These are phyloP conservation scores for Tuber indicum DNA, from an alignment of 495 filamentous ascomycete genomes.

Conservation along the genomic window DNA sequence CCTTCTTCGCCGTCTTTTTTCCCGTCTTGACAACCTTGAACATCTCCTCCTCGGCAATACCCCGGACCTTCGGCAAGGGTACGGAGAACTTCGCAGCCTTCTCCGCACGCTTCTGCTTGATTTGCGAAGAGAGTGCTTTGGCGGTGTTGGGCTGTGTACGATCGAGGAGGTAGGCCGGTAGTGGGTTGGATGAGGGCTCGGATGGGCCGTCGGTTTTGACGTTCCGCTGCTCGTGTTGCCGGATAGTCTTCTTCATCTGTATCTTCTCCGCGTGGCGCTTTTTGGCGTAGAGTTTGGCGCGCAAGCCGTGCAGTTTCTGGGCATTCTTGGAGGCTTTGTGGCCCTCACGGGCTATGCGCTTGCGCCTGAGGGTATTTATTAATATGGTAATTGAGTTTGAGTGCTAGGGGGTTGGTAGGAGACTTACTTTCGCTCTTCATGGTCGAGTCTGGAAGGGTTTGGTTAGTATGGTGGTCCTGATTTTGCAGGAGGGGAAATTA, in stretches of 20 bases:
- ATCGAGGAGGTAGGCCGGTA: slow-evolving; percentile 87
- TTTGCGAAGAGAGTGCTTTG: slow-evolving; percentile 75
- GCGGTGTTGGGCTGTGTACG: slow-evolving; percentile 76
- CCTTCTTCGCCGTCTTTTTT: slow-evolving; percentile 55
- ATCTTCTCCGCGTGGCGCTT: slow-evolving; percentile 96
- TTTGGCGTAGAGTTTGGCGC: slow-evolving; percentile 91
- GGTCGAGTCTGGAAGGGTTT: slow-evolving; percentile 54
- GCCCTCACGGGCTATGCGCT: slow-evolving; percentile 76
- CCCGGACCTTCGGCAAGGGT: slow-evolving; percentile 86
- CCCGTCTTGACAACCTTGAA: slow-evolving; percentile 97
- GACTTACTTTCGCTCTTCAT: slow-evolving; percentile 66
- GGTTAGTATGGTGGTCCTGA: slow-evolving; percentile 17
- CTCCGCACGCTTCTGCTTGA: slow-evolving; percentile 83
- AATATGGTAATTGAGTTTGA: neutral
- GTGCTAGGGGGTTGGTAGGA: neutral
- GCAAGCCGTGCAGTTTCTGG: slow-evolving; percentile 81
- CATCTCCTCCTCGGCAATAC: slow-evolving; percentile 95
- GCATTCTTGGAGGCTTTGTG: slow-evolving; percentile 81
- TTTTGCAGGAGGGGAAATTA: neutral
- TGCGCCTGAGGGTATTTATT: slow-evolving; percentile 50
- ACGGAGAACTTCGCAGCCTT: slow-evolving; percentile 95
- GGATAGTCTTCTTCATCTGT: slow-evolving; percentile 96
- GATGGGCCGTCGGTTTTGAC: slow-evolving; percentile 79
- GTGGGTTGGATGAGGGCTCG: slow-evolving; percentile 63
- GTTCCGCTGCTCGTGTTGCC: slow-evolving; percentile 87